Conservation (phyloP, 83 land plant species). For the Larix sibirica region DNA sequence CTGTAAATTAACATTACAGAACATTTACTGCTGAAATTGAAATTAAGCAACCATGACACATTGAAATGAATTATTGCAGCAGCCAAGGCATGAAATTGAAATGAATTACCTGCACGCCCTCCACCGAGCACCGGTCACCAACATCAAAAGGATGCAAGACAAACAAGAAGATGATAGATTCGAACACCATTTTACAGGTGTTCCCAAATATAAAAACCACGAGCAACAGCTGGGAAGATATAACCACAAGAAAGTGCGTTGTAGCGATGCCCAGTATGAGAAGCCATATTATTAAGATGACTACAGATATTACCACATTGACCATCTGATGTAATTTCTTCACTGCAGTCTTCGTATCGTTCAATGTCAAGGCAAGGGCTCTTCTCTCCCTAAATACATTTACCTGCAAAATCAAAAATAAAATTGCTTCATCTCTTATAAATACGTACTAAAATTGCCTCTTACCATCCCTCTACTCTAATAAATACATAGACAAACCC, state of each 20-base stretch:
- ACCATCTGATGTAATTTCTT: constrained; percentile 53
- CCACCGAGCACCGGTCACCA: constrained; percentile 67
- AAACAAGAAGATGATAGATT: constrained; percentile 70
- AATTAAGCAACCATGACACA: not conserved
- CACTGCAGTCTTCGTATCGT: constrained; percentile 72
- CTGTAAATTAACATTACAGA: constrained; percentile 28
- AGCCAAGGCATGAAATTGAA: not conserved
- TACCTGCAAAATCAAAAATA: constrained; percentile 29
- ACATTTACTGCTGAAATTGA: not conserved
- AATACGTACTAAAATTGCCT: too few species aligned
- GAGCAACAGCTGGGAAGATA: constrained; percentile 55
- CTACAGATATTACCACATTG: constrained; percentile 26
- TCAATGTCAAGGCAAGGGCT: constrained; percentile 58
- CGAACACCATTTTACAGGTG: constrained; percentile 71
- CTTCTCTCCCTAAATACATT: constrained; percentile 54
- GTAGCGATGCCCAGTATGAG: constrained; percentile 60
- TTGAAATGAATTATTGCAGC: not conserved
- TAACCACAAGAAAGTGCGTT: constrained; percentile 52
- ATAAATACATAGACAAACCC: too few species aligned
- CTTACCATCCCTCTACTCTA: too few species aligned
- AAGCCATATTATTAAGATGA: constrained; percentile 40
- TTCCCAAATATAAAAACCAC: constrained; percentile 68
- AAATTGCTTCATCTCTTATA: too few species aligned
- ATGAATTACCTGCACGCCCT: constrained; percentile 55
- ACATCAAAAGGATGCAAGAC: constrained; percentile 81